phyloP scores from a whole-genome alignment of 1,139 yeast species.

The Yamadazyma pseudoaaseri region DNA sequence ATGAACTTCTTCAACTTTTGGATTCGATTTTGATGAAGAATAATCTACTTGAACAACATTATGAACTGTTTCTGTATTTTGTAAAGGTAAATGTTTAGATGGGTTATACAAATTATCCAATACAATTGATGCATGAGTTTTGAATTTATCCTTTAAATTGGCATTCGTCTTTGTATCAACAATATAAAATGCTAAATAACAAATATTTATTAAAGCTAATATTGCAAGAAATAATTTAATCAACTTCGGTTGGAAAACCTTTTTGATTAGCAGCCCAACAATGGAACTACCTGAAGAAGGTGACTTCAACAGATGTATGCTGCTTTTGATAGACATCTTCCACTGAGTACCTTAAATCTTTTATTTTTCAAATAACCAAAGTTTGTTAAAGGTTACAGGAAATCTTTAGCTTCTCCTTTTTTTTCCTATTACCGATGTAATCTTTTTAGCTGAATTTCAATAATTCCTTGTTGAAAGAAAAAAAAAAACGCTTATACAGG shows the following conservation, averaged over 20 bases:
- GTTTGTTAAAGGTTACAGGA: too few relatives aligned
- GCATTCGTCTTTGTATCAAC: constrained; percentile 17
- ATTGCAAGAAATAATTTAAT: constrained; percentile 20
- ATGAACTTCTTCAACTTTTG: constrained; percentile 8
- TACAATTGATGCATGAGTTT: constrained; percentile 15
- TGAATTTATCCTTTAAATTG: constrained; percentile 12
- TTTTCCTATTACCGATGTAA: too few relatives aligned
- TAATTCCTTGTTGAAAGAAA: too few relatives aligned
- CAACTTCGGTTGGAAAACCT: constrained; percentile 16
- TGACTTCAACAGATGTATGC: constrained; percentile 5
- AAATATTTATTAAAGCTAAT: constrained; percentile 19
- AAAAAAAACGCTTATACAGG: too few relatives aligned
- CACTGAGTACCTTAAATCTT: too few relatives aligned
- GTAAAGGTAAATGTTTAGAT: background rate
- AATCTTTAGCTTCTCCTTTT: too few relatives aligned
- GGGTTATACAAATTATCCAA: constrained; percentile 11
- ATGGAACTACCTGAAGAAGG: constrained; percentile 2
- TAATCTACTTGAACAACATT: constrained; percentile 6
- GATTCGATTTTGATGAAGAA: constrained; percentile 5
- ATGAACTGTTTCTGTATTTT: constrained; percentile 3
- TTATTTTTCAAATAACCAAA: too few relatives aligned
- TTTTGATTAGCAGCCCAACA: constrained; percentile 13
- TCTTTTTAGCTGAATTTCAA: too few relatives aligned
- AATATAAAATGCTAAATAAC: constrained; percentile 19
- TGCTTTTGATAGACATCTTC: background rate